Evolutionary conservation across 2,329 filamentous ascomycete genomes (phyloP), one percentile per base, ranked within the genome.

Genomic region (Periconia sp.): DNA sequence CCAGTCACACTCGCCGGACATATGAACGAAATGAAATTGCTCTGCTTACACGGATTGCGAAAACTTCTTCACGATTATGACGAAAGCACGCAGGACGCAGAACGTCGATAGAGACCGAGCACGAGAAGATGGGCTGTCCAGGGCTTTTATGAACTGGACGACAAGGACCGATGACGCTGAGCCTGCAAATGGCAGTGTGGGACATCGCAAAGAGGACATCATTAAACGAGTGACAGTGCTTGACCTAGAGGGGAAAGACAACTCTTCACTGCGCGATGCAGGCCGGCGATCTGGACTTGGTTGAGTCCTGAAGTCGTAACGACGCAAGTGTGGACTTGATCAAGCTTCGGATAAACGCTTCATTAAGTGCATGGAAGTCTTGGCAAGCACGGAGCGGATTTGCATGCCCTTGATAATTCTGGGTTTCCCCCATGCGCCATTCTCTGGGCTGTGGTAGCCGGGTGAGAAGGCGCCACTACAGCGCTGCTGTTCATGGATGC

Each of bases 281-380:
- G 45, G 45, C 45, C 45, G 20, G 30, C 45, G 27, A 47, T 31
- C 30, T 47, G 45, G n/a, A 20, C 45, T 47, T 35, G 45, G 45
- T 47, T 35, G 20, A 35, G 45, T 47, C 30, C 45, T 35, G 6
- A 8, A 47, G 6, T 15, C 20, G 33, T 13, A 35, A 15, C 20
- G 45, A 20, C 45, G 45, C 45, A 35, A 47, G 30, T 8, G 23
- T 27, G 8, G 8, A 27, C 23, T 27, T 27, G 3, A 47, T 10
- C 11, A 41, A 3, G 37, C 37, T 41, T 3, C 37, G 37, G 37
- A 41, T 3, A 41, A 10, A 18, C 5, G 37, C 37, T 41, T 41
- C 37, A 41, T 41, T 18, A 10, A 41, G 37, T 41, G 37, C 37
- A n/a, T 15, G 37, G 37, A 41, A 41, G 37, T 41, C 17, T 41